Evolutionary conservation across 1,139 yeast genomes (phyloP).

Genomic region (Zygosaccharomyces sapae): DNA sequence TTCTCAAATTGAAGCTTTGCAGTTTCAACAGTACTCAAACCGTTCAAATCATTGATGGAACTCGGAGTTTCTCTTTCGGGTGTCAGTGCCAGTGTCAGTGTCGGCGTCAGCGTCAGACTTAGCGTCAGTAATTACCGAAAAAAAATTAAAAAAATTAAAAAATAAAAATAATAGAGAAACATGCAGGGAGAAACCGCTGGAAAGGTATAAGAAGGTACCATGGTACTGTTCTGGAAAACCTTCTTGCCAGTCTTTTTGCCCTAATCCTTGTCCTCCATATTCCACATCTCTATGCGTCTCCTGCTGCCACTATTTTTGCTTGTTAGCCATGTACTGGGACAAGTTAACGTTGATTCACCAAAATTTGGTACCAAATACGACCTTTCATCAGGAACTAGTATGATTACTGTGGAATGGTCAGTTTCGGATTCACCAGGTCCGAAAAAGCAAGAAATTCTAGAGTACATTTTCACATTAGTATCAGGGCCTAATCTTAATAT

Average conservation of each 20-base stretch:
- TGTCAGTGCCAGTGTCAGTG: too few species aligned
- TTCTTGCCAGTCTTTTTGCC: neutral
- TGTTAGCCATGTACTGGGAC: neutral
- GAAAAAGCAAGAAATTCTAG: conserved; percentile 41
- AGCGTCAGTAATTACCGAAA: neutral
- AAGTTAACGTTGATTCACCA: neutral
- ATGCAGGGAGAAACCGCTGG: neutral
- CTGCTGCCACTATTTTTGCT: neutral
- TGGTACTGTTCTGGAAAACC: neutral
- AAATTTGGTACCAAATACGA: conserved; percentile 6
- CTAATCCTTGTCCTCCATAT: too few species aligned
- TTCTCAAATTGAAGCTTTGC: neutral
- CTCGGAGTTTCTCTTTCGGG: too few species aligned
- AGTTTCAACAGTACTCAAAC: neutral
- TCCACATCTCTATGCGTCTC: neutral
- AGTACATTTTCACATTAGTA: conserved; percentile 57
- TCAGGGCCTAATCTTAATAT: conserved; percentile 59
- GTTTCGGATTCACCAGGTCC: conserved; percentile 52
- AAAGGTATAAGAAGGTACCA: neutral
- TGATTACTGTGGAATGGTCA: conserved; percentile 54
- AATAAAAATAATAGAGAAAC: neutral
- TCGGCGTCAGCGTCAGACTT: neutral
- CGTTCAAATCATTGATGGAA: too few species aligned
- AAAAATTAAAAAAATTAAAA: neutral
- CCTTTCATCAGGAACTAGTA: conserved; percentile 38